Base-by-base conservation (phyloP, 306 rosid genomes). In the Lathyrus tuberosus region DNA sequence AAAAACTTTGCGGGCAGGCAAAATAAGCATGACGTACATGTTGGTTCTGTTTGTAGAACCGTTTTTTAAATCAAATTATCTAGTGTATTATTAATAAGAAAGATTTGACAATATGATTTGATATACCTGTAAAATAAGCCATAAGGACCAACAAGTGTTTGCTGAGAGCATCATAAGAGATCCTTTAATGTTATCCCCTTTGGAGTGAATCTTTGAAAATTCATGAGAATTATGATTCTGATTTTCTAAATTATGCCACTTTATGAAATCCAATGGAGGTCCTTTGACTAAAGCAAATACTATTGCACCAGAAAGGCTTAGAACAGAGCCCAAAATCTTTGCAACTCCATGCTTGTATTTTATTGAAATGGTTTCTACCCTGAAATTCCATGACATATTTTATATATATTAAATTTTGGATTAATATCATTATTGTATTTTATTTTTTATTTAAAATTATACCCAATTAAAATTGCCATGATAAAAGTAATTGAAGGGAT, bases 51-150 rank as follows among this genome's bases (percentile, higher is more conserved):
- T 26, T 24, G 30, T 26, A 2, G 4, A 26, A 26, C 30, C 3
- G 0, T 26, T 26, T 26, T 26, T 26, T 26, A 26, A 26, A 26
- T 10, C 17, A 41, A 12, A 54, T 44, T 10, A 47, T 47, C 0
- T 47, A 17, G 8, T 1, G 0, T 17, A 49, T 48, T 10, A 11
- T 3, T 49, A 17, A 8, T 49, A 17, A 16, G 26, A 49, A 54
- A 26, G 35, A 54, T 16, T 0, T 54, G 61, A 6, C 6, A 40
- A 26, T 8, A 17, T 24, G 41, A 11, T 42, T 3, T 26, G 11
- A 10, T 3, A 2, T 54, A 92, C 98, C 96, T 94, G 98, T 60
- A 90, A 78, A 79, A 94, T 78, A 59, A 94, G 96, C 97, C 98
- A 94, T 30, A 94, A 38, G 58, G 96, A 84, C 96, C 96, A 90